Base-by-base conservation (phyloP, 1,284 basidiomycete species). In the Bjerkandera adusta region DNA sequence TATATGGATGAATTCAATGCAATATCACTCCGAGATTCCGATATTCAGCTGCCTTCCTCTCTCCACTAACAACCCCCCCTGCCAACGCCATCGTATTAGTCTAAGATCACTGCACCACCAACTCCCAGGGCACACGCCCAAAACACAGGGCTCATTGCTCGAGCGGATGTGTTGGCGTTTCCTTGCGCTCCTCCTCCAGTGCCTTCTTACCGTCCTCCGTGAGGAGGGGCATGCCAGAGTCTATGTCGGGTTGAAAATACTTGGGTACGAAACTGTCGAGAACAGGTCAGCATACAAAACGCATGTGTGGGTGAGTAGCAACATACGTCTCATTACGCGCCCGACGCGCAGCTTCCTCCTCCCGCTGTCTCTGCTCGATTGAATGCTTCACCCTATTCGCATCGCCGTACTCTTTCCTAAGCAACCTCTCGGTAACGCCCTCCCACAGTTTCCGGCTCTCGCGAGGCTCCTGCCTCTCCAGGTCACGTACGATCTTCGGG, bases 391-490 rank as follows among this genome's bases (percentile, higher is more conserved):
- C 78, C 70, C 75, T 87, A 40, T 90, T 96, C 44, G 94, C 94
- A 44, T 95, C 92, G 35, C 77, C 75, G 69, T 81, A 98, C 66
- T 97, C 90, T 75, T 97, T 97, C 59, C 72, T 75, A 39, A 92
- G 44, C 47, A 98, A 71, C 59, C 81, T 69, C 45, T 71, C 73
- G 30, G 93, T 95, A 16, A 99, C 93, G 30, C 74, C 79, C 44
- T 89, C 81, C 97, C 96, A 98, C 49, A 98, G 68, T 69, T 81
- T 83, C 51, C 93, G 75, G 52, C 91, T 95, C 72, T 99, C 97
- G 52, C 79, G 72, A 13, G 79, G 75, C 21, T 84, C 76, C 65
- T 98, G 96, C 61, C 79, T 77, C 51, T 83, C 79, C 42, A 98
- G 60, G 5, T 92, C 85, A 20, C 95, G 78, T 35, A 98, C 93